These are phyloP conservation scores for Carex scoparia DNA, from an alignment of 176 grass and related monocot genomes.

Conservation along the genomic window DNA sequence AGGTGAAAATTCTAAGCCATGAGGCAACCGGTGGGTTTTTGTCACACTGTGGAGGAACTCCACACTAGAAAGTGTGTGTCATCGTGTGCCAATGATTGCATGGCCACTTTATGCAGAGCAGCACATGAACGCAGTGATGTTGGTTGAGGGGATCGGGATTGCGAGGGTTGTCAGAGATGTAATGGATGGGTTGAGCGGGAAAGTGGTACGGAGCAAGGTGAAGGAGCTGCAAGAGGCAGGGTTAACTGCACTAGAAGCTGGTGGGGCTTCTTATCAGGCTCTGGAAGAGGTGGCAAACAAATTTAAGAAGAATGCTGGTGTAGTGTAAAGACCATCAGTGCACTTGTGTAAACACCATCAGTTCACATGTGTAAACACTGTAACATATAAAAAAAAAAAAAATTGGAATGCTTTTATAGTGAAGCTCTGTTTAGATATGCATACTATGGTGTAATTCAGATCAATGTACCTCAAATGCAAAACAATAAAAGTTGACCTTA, in stretches of 20 bases:
- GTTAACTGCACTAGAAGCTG: background rate
- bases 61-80: conserved; percentile 20
- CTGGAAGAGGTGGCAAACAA: background rate
- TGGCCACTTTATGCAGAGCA: conserved; percentile 46
- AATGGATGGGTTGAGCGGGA: conserved; percentile 33
- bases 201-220: background rate
- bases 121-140: conserved; percentile 35
- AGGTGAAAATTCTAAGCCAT: conserved; percentile 53
- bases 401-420: no score
- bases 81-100: conserved; percentile 33
- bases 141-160: conserved; percentile 22
- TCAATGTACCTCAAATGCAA: background rate
- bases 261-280: background rate
- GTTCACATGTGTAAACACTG: background rate
- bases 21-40: conserved; percentile 36
- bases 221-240: background rate
- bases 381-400: no score
- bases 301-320: background rate
- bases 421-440: background rate
- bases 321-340: background rate
- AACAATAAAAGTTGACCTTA: background rate
- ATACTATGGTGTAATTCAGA: background rate
- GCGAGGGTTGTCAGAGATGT: conserved; percentile 33
- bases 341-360: background rate
- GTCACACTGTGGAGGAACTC: conserved; percentile 36